Evolutionary conservation across 192 early-diverging fungal species (phyloP).

Genomic region (Backusella parvicylindrica): DNA sequence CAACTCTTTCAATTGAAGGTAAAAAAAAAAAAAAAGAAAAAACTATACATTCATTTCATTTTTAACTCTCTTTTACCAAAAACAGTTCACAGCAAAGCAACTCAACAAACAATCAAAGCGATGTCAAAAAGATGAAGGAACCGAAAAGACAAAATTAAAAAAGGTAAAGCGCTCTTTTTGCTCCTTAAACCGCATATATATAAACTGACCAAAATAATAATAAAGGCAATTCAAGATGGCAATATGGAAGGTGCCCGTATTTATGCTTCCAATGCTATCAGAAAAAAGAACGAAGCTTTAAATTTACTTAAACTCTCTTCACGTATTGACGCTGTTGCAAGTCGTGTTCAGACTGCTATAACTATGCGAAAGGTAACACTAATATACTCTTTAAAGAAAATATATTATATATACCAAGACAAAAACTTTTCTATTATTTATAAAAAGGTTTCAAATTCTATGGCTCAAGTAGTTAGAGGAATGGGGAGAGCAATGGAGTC

Average conservation of each 20-base stretch:
- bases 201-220: not conserved
- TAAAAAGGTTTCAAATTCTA: conserved; percentile 48
- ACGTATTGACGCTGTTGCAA: conserved; percentile 89
- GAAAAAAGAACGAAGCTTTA: conserved; percentile 93
- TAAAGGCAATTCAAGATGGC: conserved; percentile 87
- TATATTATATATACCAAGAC: too few species aligned
- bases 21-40: too few species aligned
- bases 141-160: conserved; percentile 84
- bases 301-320: conserved; percentile 86
- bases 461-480: conserved; percentile 83
- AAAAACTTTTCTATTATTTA: too few species aligned
- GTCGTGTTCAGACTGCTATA: conserved; percentile 89
- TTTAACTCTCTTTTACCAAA: not conserved
- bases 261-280: conserved; percentile 94
- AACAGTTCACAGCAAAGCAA: conserved; percentile 88
- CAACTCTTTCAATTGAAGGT: too few species aligned
- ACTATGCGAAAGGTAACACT: conserved; percentile 76
- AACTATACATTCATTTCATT: not conserved
- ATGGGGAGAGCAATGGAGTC: conserved; percentile 89
- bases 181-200: too few species aligned
- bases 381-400: too few species aligned
- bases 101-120: conserved; percentile 82
- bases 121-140: conserved; percentile 78
- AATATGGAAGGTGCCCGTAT: conserved; percentile 93
- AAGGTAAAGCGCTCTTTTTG: conserved; percentile 56